Base-by-base conservation (phyloP, 1,139 yeast genomes). In the Scheffersomyces titani region DNA sequence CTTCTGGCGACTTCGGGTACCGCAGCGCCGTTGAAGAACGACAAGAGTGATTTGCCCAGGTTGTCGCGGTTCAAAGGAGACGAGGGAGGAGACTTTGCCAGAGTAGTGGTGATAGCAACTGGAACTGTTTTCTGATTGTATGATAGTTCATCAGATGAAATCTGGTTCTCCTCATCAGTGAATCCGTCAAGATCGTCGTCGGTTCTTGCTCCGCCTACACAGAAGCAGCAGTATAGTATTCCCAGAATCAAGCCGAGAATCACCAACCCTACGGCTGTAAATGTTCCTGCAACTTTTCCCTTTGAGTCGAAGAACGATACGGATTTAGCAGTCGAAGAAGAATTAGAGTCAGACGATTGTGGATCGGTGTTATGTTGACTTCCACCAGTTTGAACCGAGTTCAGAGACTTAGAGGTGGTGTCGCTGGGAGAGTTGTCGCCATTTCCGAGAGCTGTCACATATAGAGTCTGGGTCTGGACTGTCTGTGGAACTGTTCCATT, bases 251-350 rank as follows among this genome's bases (percentile, higher is more conserved):
- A 52, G 0, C 78, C 84, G 0, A 80, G 65, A 0, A 72, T 83
- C 2, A 83, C 84, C 3, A 87, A 67, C 1, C 89, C 92, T 5
- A 88, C 92, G 0, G 83, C 92, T 0, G 89, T 82, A 70, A 88
- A 88, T 0, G 88, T 86, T 13, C 92, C 92, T 0, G 91, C 92
- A 1, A 88, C 92, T 62, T 86, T 86, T 1, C 90, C 91, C 56
- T 77, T 81, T 53, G 82, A 72, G 60, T 81, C 81, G 68, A 86
- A 87, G 65, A 86, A 83, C 11, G 80, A 68, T 22, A 61, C 61
- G 19, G 58, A 59, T 46, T 57, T 55, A 13, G 59, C 22, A 16
- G 59, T 47, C 6, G 63, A 44, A 46, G 63, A 59, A 58, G 54
- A 6, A 3, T 49, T 19, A 1, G 63, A 21, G 16, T 54, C 47